Evolutionary conservation across 2,329 filamentous ascomycete species (phyloP).

Genomic region (Trichophyton verrucosum): DNA sequence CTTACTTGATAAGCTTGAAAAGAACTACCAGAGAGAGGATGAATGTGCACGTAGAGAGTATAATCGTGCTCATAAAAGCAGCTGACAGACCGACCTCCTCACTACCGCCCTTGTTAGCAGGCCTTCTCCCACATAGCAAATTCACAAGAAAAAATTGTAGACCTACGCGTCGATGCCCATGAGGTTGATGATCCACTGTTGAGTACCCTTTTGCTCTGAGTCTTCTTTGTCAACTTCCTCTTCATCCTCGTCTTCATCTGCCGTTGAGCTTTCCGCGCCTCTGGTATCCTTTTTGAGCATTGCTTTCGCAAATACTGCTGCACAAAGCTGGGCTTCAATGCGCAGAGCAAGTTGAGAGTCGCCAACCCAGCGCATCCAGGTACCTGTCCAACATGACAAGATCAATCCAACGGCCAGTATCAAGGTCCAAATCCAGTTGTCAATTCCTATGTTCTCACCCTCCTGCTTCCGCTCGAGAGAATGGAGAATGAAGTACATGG

Average conservation of each 20-base stretch:
- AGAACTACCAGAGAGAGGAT: background rate
- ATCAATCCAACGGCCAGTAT: background rate
- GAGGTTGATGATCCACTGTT: slow-evolving; percentile 5
- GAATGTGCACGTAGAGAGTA: slow-evolving; percentile 1
- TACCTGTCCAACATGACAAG: background rate
- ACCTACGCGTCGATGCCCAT: slow-evolving; percentile 2
- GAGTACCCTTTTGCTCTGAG: background rate
- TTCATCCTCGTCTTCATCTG: background rate
- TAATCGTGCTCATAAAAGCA: background rate
- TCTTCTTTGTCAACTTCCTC: background rate
- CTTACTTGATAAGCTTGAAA: slow-evolving; percentile 1
- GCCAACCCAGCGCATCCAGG: slow-evolving; percentile 1
- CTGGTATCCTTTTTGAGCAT: background rate
- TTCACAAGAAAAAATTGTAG: background rate
- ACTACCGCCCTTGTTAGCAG: background rate
- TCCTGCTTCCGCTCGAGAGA: slow-evolving; percentile 1
- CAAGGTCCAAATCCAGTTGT: background rate
- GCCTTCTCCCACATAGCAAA: background rate
- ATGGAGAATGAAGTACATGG: slow-evolving; percentile 2
- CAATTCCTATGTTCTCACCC: background rate
- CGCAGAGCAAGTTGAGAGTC: background rate
- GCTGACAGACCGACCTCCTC: background rate
- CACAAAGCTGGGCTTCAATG: slow-evolving; percentile 4
- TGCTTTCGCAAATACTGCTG: slow-evolving; percentile 4
- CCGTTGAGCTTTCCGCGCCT: background rate